Base-by-base conservation (phyloP, 176 grass and related monocot genomes). In the Lolium perenne region DNA sequence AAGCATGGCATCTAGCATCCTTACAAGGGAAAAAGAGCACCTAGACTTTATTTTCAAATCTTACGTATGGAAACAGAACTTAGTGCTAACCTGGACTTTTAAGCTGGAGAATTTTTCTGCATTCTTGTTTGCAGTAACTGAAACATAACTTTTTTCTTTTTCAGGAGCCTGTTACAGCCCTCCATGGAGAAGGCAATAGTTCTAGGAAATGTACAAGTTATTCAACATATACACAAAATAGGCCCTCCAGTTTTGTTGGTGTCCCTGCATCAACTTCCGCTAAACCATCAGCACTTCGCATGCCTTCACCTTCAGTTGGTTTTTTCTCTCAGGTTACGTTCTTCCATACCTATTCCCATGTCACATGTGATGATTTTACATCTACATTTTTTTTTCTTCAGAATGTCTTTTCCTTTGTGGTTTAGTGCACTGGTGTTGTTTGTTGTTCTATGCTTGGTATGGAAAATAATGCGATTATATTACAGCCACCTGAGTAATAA, bases 281-380 rank as follows among this genome's bases (percentile, higher is more conserved):
- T 87, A 95, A 92, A 72, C 97, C 90, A 77, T 98, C 97, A 83
- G 90, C 64, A 54, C 94, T 98, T 69, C 83, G 88, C 57, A 90
- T 87, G 88, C 97, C 97, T 86, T 95, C 97, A 75, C 90, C 94
- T 45, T 95, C 94, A 38, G 45, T 90, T 47, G 88, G 93, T 22
- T 94, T 89, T 94, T 98, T 98, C 63, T 17, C 82, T 62, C 88
- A 92, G 93, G 97, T 80, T 71, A 81, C 10, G 4, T 40, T 83
- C 26, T 88, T 72, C 49, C 59, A 62, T n/a, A 12, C 41, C 20
- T 63, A 76, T 54, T 35, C 49, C 18, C 9, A 59, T 20, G 54
- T 45, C 49, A 15, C 20, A 15, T 68, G 26, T 53, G 56, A 10
- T 20, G 10, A 17, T 53, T 46, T 78, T 29, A 63, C 25, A 20